Conservation (phyloP, 331 rosid genomes). For the Quercus tomentella region DNA sequence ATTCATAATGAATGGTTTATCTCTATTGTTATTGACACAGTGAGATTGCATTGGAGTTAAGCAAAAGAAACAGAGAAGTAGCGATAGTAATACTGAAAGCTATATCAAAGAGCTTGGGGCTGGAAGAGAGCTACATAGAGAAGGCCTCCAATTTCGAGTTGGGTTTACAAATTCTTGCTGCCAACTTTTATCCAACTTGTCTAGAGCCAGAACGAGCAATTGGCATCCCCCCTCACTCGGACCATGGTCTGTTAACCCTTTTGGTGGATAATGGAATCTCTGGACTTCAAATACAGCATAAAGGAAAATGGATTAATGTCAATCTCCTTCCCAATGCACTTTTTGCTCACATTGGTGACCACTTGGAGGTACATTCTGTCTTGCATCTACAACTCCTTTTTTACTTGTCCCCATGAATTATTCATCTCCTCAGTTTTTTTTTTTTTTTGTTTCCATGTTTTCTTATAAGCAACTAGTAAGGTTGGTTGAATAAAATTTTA, state of each 20-base stretch:
- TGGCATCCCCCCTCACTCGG: constrained; percentile 50
- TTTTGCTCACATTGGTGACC: constrained; percentile 49
- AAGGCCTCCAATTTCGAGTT: too few species aligned
- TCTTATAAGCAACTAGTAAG: too few species aligned
- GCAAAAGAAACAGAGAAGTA: constrained; percentile 16
- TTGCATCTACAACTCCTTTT: too few species aligned
- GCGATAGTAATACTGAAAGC: neutral
- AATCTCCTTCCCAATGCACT: constrained; percentile 33
- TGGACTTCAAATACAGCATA: constrained; percentile 43
- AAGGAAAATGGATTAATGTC: constrained; percentile 36
- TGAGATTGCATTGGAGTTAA: constrained; percentile 20
- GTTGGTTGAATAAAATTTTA: too few species aligned
- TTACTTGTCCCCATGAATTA: too few species aligned
- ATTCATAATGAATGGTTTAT: neutral
- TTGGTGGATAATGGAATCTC: constrained; percentile 29
- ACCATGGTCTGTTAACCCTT: constrained; percentile 39
- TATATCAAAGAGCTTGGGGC: too few species aligned
- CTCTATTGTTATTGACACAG: constrained; percentile 5
- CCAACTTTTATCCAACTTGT: constrained; percentile 47
- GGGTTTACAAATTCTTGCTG: constrained; percentile 14
- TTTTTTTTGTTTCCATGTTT: too few species aligned
- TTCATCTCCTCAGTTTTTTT: too few species aligned
- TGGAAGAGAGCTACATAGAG: too few species aligned
- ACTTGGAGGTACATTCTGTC: constrained; percentile 50
- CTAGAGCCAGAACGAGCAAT: constrained; percentile 45